A percentile compares a stretch with the other conserved stretches of the same genome.
These are phyloP conservation scores for Pichia sp. DNA, from an alignment of 1,139 yeast genomes.

Conservation along the genomic window DNA sequence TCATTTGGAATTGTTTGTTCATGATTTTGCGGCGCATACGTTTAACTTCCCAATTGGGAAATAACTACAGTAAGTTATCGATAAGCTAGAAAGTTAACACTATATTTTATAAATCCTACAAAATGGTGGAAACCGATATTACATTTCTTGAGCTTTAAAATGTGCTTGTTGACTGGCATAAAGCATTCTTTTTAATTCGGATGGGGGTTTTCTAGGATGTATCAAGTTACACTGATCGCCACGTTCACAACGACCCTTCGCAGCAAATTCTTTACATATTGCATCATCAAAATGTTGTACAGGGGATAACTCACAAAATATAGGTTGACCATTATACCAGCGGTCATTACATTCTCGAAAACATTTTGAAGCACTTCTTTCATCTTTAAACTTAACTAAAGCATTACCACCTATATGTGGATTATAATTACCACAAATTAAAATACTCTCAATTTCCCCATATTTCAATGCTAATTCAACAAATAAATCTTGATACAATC, in stretches of 20 bases:
- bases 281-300: slow-evolving; percentile 69
- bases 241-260: slow-evolving; percentile 46
- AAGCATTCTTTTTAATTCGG: slow-evolving; percentile 36
- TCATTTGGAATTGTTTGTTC: too few relatives aligned
- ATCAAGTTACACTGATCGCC: slow-evolving; percentile 84
- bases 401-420: slow-evolving; percentile 83
- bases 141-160: slow-evolving; percentile 1
- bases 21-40: too few relatives aligned
- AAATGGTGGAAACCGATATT: not conserved
- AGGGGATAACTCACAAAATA: slow-evolving; percentile 77
- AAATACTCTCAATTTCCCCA: slow-evolving; percentile 57
- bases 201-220: slow-evolving; percentile 62
- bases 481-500: slow-evolving; percentile 69
- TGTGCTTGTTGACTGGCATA: slow-evolving; percentile 13
- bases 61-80: too few relatives aligned
- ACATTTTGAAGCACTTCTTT: slow-evolving; percentile 57
- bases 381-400: slow-evolving; percentile 53
- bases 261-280: slow-evolving; percentile 42
- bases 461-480: slow-evolving; percentile 56
- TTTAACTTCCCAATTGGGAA: too few relatives aligned
- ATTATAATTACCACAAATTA: slow-evolving; percentile 79
- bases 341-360: slow-evolving; percentile 59
- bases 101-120: too few relatives aligned
- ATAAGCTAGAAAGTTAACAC: too few relatives aligned
- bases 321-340: slow-evolving; percentile 80